Evolutionary conservation across 441 rosid genomes (phyloP).

Genomic region (Geranium incanum): DNA sequence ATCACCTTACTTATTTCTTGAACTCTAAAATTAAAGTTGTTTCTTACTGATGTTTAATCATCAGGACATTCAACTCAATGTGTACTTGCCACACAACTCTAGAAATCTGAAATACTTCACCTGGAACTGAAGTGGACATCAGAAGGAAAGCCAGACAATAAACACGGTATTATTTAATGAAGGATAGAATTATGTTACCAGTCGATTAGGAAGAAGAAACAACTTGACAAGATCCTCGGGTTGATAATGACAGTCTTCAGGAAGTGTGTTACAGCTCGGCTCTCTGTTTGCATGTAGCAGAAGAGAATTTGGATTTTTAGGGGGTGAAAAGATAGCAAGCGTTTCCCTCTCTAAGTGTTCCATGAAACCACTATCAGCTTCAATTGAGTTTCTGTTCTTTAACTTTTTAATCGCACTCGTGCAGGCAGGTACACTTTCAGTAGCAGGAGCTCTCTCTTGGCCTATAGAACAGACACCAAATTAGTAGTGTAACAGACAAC

Average conservation of each 20-base stretch:
- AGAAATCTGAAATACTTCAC: background rate
- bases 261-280: constrained; percentile 57
- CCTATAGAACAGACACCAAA: constrained; percentile 26
- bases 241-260: constrained; percentile 94
- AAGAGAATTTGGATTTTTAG: constrained; percentile 67
- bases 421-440: constrained; percentile 38
- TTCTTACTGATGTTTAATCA: background rate
- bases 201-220: constrained; percentile 71
- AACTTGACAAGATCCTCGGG: constrained; percentile 84
- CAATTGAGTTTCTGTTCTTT: constrained; percentile 52
- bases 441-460: constrained; percentile 36
- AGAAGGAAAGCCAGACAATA: background rate
- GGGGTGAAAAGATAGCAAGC: constrained; percentile 61
- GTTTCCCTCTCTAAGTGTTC: constrained; percentile 61
- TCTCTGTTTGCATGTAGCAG: constrained; percentile 61
- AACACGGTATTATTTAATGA: constrained; percentile 8
- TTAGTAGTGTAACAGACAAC: constrained; percentile 7
- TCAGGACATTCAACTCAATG: background rate
- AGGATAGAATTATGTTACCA: constrained; percentile 39
- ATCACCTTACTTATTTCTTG: background rate
- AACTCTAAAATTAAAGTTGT: background rate
- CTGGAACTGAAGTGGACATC: background rate
- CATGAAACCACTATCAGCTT: constrained; percentile 63
- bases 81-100: background rate
- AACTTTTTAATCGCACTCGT: constrained; percentile 36